Evolutionary conservation across 768 basidiomycete genomes (phyloP).

Genomic region (Hericium erinaceus): DNA sequence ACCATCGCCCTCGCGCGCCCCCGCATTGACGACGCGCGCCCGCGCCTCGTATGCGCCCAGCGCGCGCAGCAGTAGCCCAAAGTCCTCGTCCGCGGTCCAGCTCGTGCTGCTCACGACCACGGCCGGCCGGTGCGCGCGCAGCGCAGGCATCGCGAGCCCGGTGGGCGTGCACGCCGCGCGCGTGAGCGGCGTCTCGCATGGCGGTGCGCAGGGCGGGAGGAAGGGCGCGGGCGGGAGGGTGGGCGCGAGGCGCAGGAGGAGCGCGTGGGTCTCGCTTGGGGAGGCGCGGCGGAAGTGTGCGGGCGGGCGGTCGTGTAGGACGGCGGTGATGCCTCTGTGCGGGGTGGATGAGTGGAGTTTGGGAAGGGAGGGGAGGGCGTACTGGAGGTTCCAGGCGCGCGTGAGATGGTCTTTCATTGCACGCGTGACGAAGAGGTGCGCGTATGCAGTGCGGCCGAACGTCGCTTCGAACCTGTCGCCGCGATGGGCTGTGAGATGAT

Average conservation of each 20-base stretch:
- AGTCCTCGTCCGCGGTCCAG: constrained; percentile 98
- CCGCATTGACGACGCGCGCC: constrained; percentile 23
- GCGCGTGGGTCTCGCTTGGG: constrained; percentile 66
- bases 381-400: constrained; percentile 72
- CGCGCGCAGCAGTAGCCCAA: constrained; percentile 71
- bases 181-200: constrained; percentile 55
- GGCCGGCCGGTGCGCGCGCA: constrained; percentile 70
- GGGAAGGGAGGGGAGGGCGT: constrained; percentile 20
- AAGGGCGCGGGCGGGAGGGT: constrained; percentile 40
- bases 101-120: constrained; percentile 87
- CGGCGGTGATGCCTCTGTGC: constrained; percentile 62
- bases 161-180: constrained; percentile 20
- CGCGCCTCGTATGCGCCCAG: constrained; percentile 59
- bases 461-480: constrained; percentile 64
- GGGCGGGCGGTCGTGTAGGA: constrained; percentile 89
- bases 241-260: constrained; percentile 43
- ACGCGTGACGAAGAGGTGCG: constrained; percentile 87
- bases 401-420: constrained; percentile 73
- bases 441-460: constrained; percentile 77
- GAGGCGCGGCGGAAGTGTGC: constrained; percentile 67
- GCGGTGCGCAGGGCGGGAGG: constrained; percentile 44
- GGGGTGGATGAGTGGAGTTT: background rate
- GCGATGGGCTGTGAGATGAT: background rate
- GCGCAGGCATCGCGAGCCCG: constrained; percentile 30
- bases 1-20: background rate